Percentiles rank a stretch among this genome's conserved stretches.
Conservation (phyloP, 768 basidiomycete genomes). For the Fistulinella prunicolor region DNA sequence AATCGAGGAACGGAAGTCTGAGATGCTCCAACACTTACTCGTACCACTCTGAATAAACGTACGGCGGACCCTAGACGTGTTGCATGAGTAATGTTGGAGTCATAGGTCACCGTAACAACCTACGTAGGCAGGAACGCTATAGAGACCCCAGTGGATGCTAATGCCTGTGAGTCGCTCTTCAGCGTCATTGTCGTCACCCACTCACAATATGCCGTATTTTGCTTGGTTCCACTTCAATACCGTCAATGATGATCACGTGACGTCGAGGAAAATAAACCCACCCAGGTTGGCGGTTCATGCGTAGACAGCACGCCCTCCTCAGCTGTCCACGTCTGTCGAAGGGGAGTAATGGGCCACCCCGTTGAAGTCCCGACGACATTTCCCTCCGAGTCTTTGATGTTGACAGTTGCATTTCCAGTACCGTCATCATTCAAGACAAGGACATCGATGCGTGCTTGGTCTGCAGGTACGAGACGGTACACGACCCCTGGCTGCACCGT, state of each 20-base stretch:
- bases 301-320: slow-evolving; percentile 35
- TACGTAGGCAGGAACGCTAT: slow-evolving; percentile 46
- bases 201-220: slow-evolving; percentile 58
- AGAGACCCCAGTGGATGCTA: slow-evolving; percentile 51
- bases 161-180: slow-evolving; percentile 1
- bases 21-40: slow-evolving; percentile 34
- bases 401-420: slow-evolving; percentile 28
- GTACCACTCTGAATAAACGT: slow-evolving; percentile 55
- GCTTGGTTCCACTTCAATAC: slow-evolving; percentile 44
- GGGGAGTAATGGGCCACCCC: slow-evolving; percentile 38
- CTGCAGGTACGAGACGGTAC: slow-evolving; percentile 46
- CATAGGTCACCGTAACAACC: background rate
- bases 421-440: slow-evolving; percentile 37
- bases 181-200: background rate
- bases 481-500: slow-evolving; percentile 44
- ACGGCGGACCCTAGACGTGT: slow-evolving; percentile 35
- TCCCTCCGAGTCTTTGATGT: slow-evolving; percentile 35
- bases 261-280: slow-evolving; percentile 19
- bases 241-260: background rate
- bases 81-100: background rate
- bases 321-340: slow-evolving; percentile 40
- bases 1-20: background rate
- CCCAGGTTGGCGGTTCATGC: slow-evolving; percentile 58
- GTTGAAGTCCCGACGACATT: slow-evolving; percentile 33
- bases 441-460: slow-evolving; percentile 50